A percentile compares a stretch with the other conserved stretches of the same genome.
These are phyloP conservation scores for Hypoxylon trugodes DNA, from an alignment of 495 filamentous ascomycete genomes.

Conservation along the genomic window DNA sequence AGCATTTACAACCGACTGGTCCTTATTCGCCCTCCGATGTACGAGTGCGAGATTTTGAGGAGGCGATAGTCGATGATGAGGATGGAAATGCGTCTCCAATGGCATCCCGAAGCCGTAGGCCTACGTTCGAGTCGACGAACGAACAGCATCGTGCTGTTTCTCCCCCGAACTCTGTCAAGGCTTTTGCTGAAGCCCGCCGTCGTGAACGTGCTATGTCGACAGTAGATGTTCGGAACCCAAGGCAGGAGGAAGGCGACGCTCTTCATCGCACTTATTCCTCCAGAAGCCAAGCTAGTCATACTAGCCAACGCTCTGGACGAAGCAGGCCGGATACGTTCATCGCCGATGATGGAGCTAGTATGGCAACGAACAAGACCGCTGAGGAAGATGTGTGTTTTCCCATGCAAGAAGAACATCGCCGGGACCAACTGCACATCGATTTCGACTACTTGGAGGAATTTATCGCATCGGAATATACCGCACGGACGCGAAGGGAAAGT, in stretches of 20 bases:
- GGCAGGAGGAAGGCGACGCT: conserved; percentile 66
- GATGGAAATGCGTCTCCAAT: conserved; percentile 50
- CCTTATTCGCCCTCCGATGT: conserved; percentile 45
- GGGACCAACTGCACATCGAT: conserved; percentile 69
- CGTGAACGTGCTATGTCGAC: conserved; percentile 64
- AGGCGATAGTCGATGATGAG: conserved; percentile 86
- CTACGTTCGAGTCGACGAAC: conserved; percentile 53
- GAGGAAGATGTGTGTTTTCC: conserved; percentile 91
- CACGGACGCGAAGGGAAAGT: conserved; percentile 64
- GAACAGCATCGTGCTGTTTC: conserved; percentile 72
- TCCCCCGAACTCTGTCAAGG: conserved; percentile 96
- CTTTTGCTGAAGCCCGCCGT: conserved; percentile 82
- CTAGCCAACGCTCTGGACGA: conserved; percentile 41
- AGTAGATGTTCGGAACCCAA: conserved; percentile 50
- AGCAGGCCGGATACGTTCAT: conserved; percentile 57
- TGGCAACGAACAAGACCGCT: conserved; percentile 63
- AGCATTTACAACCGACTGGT: conserved; percentile 47
- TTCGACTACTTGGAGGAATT: conserved; percentile 91
- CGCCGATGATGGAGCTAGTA: conserved; percentile 55
- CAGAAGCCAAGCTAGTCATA: conserved; percentile 63
- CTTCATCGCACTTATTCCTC: conserved; percentile 78
- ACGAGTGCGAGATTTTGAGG: conserved; percentile 67
- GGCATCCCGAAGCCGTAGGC: conserved; percentile 52
- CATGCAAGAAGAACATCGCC: conserved; percentile 57
- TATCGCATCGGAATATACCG: conserved; percentile 61